Evolutionary conservation across 2,329 filamentous ascomycete genomes (phyloP).

Genomic region (Aspergillus luchuensis): DNA sequence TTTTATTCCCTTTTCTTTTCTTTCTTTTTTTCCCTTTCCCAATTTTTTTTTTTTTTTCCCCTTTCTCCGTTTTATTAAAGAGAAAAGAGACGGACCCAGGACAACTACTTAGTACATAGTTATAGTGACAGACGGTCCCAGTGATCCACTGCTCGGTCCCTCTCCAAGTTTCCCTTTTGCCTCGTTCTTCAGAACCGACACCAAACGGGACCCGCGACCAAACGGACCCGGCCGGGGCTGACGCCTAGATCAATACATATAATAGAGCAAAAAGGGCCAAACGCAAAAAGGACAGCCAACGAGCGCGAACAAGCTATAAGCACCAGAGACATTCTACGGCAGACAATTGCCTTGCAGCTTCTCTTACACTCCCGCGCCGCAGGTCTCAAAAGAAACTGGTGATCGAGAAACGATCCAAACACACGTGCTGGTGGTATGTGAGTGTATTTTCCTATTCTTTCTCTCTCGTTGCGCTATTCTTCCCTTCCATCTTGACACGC

Average conservation of each 20-base stretch:
- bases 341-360: conserved; percentile 26
- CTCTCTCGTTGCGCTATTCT: conserved; percentile 8
- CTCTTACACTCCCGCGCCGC: conserved; percentile 24
- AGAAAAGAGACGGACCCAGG: conserved; percentile 6
- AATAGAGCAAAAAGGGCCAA: conserved; percentile 4
- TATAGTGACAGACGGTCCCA: conserved; percentile 20
- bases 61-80: conserved; percentile 16
- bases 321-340: conserved; percentile 21
- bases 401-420: conserved; percentile 10
- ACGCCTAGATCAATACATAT: conserved; percentile 1
- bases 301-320: conserved; percentile 12
- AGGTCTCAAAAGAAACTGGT: conserved; percentile 20
- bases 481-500: not conserved
- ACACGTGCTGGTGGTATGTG: conserved; percentile 28
- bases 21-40: conserved; percentile 12
- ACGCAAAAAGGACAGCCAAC: conserved; percentile 2
- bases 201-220: conserved; percentile 12
- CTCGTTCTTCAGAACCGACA: conserved; percentile 15
- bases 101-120: conserved; percentile 15
- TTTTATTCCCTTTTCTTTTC: not conserved
- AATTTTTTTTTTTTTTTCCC: conserved; percentile 15
- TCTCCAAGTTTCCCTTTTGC: conserved; percentile 8
- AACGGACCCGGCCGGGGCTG: conserved; percentile 13
- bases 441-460: conserved; percentile 14
- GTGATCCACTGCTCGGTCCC: conserved; percentile 17